Base-by-base conservation (phyloP, 169 alveolate species). In the Eimeria acervulina region DNA sequence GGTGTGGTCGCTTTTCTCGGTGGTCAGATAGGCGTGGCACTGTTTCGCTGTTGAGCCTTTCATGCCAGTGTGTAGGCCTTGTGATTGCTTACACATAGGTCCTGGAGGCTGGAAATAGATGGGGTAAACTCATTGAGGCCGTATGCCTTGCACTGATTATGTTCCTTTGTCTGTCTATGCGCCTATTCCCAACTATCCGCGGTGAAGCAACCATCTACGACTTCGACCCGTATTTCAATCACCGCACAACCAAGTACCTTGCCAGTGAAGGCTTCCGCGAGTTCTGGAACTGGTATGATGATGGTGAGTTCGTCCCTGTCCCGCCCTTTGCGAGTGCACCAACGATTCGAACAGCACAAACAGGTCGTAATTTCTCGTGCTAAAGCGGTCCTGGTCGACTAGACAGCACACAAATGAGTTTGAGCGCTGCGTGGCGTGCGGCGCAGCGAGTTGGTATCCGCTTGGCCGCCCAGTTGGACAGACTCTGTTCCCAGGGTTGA, bases 161-260 rank as follows among this genome's bases (percentile, higher is more conserved):
- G 51, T 36, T 96, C 2, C 40, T 94, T 23, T 63, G 95, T 21
- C 97, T 99, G 95, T 96, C 98, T 76, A 98, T 98, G 40, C 98
- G 99, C 81, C 98, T 98, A 21, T 99, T 99, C 97, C 98, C 99
- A 26, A 99, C 99, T 21, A 99, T 99, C 78, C 97, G 99, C 70
- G 99, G 98, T 96, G 99, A 99, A 97, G 97, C 99, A 13, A 98
- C 99, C 80, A 99, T 99, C 93, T 99, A 99, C 97, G 99, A 99
- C 96, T 99, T 98, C 95, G 99, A 99, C 96, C 99, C 99, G 21
- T 99, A 99, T 99, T 99, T 99, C 97, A 99, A 99, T 96, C 99
- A 98, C 96, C 97, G 99, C 92, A 98, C 99, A 26, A 99, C 99
- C n/a, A 96, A 98, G 96, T 98, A 97, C 96, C 98, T 99, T 33